Evolutionary conservation across 495 filamentous ascomycete species (phyloP), one percentile per base, ranked within the genome.

Genomic region (Daldinia loculata): DNA sequence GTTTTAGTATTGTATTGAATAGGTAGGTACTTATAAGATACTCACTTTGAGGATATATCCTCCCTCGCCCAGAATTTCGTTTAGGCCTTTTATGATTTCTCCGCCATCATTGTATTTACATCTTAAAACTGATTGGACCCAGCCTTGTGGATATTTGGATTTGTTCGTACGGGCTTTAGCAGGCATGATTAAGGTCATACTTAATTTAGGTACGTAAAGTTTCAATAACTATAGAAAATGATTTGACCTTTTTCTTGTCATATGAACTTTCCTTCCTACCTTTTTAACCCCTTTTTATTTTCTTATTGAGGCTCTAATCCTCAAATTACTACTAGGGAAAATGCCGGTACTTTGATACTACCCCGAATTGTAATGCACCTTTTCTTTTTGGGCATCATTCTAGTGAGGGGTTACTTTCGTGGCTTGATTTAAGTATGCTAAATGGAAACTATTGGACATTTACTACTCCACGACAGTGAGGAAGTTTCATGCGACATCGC

Each of bases 41-140:
- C 50, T 6, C 29, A 69, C 67, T 41, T 59, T 59, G 9, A 69
- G 41, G 6, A 11, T 36, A 11, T 59, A 69, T 6, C 45, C 12
- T n/a, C 60, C 26, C 4, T 38, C 45, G 4, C 56, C 61, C 6
- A 70, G 36, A 1, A 70, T 1, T 6, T 65, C 34, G 14, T 70
- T 17, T 9, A 70, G 26, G 6, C 56, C 61, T 17, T 61, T 5
- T n/a, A 6, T 48, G 1, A 70, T 56, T 2, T 39, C 22, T 5
- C 60, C 14, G 9, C 55, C 61, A 22, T 70, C 61, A 22, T 65
- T 45, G 17, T 70, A 70, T 8, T 57, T 48, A 15, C 26, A 64
- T 39, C 36, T 26, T 0, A 70, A 6, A 38, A 65, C 27, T 29
- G 61, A 70, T 38, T 30, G 22, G 38, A 65, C 56, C 61, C 61